Evolutionary conservation across 2,329 filamentous ascomycete species (phyloP).

Genomic region (Metarhizium robertsii): DNA sequence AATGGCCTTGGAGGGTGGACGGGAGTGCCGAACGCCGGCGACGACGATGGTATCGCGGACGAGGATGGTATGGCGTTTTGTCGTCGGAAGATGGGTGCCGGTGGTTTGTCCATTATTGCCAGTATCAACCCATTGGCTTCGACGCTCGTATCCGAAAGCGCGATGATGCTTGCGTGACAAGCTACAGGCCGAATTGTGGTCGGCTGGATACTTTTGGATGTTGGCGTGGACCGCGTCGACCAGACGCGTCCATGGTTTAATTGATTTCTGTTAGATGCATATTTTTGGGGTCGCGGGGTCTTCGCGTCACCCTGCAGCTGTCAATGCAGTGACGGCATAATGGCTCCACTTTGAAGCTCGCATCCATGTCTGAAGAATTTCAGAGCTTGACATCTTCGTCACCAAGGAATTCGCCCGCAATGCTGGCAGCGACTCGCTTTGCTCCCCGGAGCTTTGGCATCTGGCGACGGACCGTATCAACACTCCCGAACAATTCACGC

Average conservation of each 20-base stretch:
- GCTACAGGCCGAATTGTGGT: no score
- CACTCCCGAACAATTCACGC: conserved; percentile 39
- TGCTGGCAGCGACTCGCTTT: conserved; percentile 18
- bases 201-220: neutral
- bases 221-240: conserved; percentile 22
- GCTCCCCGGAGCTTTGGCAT: conserved; percentile 11
- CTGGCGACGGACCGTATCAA: conserved; percentile 30
- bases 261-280: conserved; percentile 21
- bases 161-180: no score
- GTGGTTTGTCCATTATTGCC: conserved; percentile 27
- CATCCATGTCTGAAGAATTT: conserved; percentile 14
- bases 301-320: conserved; percentile 1
- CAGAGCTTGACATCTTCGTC: neutral
- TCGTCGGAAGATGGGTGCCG: conserved; percentile 28
- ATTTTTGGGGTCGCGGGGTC: conserved; percentile 5
- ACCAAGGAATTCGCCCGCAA: conserved; percentile 10
- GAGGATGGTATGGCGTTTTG: conserved; percentile 24
- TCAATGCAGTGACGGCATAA: neutral
- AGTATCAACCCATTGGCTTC: neutral
- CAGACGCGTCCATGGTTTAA: conserved; percentile 20
- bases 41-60: conserved; percentile 73
- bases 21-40: conserved; percentile 82
- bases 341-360: neutral
- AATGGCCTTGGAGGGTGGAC: conserved; percentile 66
- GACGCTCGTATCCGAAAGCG: neutral